Evolutionary conservation across 768 basidiomycete genomes (phyloP), one percentile per base, ranked within the genome.

Genomic region (Leucocoprinus leucothites): DNA sequence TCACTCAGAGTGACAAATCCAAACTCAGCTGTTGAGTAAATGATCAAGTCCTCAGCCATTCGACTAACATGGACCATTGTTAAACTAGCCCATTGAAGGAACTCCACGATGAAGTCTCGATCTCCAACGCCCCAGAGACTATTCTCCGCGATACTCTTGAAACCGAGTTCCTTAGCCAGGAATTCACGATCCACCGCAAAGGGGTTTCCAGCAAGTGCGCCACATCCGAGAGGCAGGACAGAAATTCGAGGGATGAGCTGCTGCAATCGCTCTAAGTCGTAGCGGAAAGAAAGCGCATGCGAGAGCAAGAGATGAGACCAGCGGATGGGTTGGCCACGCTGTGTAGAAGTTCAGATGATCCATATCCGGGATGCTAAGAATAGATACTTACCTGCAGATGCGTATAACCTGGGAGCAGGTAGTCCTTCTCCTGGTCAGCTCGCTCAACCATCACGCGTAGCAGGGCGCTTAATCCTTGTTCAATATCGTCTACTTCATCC

Each of bases 271-370:
- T 92, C 85, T 31, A 95, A 82, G 72, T 99, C 97, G 47, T 82
- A 80, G n/a, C 82, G 78, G 76, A 98, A 94, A 21, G 94, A 92
- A 64, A 92, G 91, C 3, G 94, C 94, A 69, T 99, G 94, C 19
- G 94, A 96, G 51, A 98, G 82, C 43, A 99, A 79, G 51, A 97
- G 82, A 71, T 99, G 97, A 0, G 97, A 95, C 97, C 97, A 99
- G 59, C 97, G 86, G 66, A 99, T 96, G 34, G 97, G 97, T 79
- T 98, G 95, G 18, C 89, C 97, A 36, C 97, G 89, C 96, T 99
- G 61, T 11, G 41, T n/a, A 38, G 57, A 47, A 5, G 31, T 31
- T 31, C 6, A 31, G 31, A 5, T 19, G 16, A 40, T 31, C 25
- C 40, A 45, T 40, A 34, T 34, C 13, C 41, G 16, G 40, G 13